These are phyloP conservation scores for Lactarius psammicola DNA, from an alignment of 768 basidiomycete genomes.

Conservation along the genomic window DNA sequence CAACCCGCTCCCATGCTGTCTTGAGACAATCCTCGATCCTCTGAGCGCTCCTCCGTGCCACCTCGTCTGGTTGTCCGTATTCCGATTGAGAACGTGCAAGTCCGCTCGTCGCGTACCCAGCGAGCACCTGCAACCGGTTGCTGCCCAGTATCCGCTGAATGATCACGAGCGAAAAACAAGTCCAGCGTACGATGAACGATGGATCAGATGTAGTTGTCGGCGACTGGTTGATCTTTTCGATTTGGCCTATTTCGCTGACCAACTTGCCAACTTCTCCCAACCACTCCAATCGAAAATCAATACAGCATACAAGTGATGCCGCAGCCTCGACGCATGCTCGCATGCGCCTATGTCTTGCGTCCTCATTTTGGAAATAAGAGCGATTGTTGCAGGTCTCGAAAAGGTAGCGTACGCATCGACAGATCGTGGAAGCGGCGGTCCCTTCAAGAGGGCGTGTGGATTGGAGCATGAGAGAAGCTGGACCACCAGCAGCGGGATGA, in stretches of 20 bases:
- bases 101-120: not conserved
- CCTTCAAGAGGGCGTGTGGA: not conserved
- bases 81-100: not conserved
- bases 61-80: not conserved
- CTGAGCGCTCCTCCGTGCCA: not conserved
- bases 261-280: not conserved
- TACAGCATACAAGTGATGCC: slow-evolving; percentile 1
- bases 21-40: not conserved
- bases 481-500: not conserved
- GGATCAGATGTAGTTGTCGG: not conserved
- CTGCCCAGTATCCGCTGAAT: not conserved
- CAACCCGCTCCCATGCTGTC: not conserved
- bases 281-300: not conserved
- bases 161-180: slow-evolving; percentile 10
- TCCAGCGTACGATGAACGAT: slow-evolving; percentile 4
- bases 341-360: slow-evolving; percentile 4
- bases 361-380: not conserved
- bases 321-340: not conserved
- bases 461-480: too few relatives aligned
- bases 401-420: not conserved
- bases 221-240: not conserved
- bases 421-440: not conserved
- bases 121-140: not conserved
- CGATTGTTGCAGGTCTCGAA: slow-evolving; percentile 6
- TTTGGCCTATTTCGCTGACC: slow-evolving; percentile 1